Percentiles rank a stretch among this genome's conserved stretches.
phyloP scores from a whole-genome alignment of 2,329 filamentous ascomycete species.

The Cercospora sp. region DNA sequence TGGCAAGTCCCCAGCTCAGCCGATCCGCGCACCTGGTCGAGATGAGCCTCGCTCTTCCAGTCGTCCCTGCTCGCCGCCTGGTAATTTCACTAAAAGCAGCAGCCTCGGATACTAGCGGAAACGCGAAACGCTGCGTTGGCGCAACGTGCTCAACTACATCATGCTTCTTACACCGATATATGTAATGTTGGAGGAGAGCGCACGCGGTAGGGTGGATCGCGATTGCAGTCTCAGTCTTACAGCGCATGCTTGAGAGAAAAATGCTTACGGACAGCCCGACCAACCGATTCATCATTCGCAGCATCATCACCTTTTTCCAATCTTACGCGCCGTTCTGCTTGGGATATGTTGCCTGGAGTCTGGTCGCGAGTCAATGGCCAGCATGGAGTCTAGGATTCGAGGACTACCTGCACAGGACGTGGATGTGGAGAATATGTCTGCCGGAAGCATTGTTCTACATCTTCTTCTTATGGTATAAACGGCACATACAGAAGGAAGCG shows the following conservation, averaged over 20 bases:
- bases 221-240: constrained; percentile 1
- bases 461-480: constrained; percentile 55
- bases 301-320: constrained; percentile 26
- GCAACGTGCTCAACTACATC: background rate
- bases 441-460: constrained; percentile 59
- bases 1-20: background rate
- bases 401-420: constrained; percentile 22
- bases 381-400: constrained; percentile 20
- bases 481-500: constrained; percentile 55
- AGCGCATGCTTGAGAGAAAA: constrained; percentile 11
- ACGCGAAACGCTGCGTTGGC: background rate
- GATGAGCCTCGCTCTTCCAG: background rate
- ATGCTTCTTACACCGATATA: constrained; percentile 6
- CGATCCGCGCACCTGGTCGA: background rate
- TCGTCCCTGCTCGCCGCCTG: background rate
- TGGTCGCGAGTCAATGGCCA: constrained; percentile 15
- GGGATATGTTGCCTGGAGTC: constrained; percentile 28
- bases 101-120: background rate
- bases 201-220: background rate
- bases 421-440: constrained; percentile 48
- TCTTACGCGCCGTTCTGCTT: constrained; percentile 28
- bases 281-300: constrained; percentile 29
- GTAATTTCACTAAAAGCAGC: constrained; percentile 1
- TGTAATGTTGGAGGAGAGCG: background rate
- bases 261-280: constrained; percentile 30